Base-by-base conservation (phyloP, 2,329 filamentous ascomycete species). In the Leptographium galeiforme region DNA sequence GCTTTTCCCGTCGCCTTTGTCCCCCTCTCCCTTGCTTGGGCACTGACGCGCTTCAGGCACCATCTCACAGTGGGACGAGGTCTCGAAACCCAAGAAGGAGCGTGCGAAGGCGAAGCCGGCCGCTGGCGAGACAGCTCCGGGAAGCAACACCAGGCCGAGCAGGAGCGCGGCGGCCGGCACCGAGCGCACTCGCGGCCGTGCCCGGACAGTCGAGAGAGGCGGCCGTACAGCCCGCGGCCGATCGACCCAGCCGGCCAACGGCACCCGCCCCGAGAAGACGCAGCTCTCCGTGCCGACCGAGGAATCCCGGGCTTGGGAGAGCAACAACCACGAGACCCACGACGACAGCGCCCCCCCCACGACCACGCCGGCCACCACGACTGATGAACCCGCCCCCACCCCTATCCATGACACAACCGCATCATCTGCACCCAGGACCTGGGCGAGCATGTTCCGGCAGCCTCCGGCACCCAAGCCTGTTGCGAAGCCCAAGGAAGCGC, bases 21-120 rank as follows among this genome's bases (percentile, higher is more conserved):
- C 8, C 1, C 16, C 16, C 48, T 18, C 19, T 50, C n/a, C 16
- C 48, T 43, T 19, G 25, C 48, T 50, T 44, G 14, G n/a, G 6
- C 40, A 14, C 25, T 6, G 16, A 25, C 14, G 19, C 18, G 19
- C 34, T 51, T 14, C 63, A 89, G 87, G 87, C 63, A 79, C 81
- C 60, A 84, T 90, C 63, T 83, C 87, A 59, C 86, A 89, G 73
- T 93, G 89, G 81, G 84, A 83, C 62, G 86, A 91, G 68, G 87
- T 93, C 61, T 85, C 84, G 61, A 87, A 87, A 76, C 78, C 81
- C 64, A 85, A 85, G 73, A 90, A 89, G 74, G 81, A 85, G 62
- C 74, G 79, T 60, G 72, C 82, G 62, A 82, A 83, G 68, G 77
- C 83, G 61, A 91, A 90, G 77, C 74, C 86, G 69, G 81, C 87